These are phyloP conservation scores for Solanum appendiculatum DNA, from an alignment of 257 asterid genomes.

Conservation along the genomic window DNA sequence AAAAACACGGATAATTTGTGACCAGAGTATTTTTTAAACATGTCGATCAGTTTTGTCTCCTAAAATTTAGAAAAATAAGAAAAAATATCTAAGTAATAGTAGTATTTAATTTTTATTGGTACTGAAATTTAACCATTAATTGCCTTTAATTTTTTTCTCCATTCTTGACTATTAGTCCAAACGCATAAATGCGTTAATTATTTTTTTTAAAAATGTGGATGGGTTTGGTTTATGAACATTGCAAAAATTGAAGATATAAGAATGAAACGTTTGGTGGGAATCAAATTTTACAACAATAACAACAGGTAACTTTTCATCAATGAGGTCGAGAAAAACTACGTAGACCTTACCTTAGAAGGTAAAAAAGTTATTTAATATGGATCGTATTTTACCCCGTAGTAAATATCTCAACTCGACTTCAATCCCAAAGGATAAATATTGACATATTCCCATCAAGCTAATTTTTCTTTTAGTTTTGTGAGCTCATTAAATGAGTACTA, in stretches of 20 bases:
- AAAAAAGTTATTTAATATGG: no score
- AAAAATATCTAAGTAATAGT: neutral
- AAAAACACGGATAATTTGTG: neutral
- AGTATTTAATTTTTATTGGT: no score
- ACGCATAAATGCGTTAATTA: neutral
- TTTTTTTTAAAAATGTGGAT: neutral
- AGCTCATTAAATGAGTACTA: conserved; percentile 6
- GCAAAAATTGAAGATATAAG: neutral
- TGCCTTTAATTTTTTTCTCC: neutral
- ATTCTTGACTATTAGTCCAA: neutral
- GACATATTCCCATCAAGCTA: neutral
- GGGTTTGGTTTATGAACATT: neutral
- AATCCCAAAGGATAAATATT: neutral
- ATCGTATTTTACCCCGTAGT: neutral
- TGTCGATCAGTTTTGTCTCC: neutral
- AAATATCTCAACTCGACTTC: neutral
- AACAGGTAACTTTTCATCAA: neutral
- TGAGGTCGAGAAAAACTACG: no score
- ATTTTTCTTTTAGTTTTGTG: neutral
- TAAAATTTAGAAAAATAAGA: neutral
- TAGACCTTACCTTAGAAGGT: no score
- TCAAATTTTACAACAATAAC: neutral
- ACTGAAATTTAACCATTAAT: neutral
- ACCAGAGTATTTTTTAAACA: neutral
- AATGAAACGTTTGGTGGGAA: neutral